Evolutionary conservation across 768 basidiomycete genomes (phyloP).

Genomic region (Cubamyces lactineus): DNA sequence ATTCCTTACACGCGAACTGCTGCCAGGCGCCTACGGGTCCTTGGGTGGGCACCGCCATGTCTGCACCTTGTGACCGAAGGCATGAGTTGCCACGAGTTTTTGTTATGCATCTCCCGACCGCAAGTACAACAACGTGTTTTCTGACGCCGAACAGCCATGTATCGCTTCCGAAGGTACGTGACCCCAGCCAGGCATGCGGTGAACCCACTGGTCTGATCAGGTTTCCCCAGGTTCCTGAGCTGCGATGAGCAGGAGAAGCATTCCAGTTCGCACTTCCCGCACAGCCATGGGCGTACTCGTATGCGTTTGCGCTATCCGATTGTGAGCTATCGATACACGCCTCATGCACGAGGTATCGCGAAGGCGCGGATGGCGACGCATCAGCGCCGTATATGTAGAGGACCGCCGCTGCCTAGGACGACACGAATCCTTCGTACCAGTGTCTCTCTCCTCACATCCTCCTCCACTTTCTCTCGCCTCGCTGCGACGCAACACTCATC

Average conservation of each 20-base stretch:
- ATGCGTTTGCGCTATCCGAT: neutral
- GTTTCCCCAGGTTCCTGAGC: neutral
- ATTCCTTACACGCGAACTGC: neutral
- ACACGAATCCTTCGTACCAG: neutral
- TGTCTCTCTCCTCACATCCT: neutral
- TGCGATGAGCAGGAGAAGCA: neutral
- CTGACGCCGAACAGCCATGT: neutral
- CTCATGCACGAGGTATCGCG: neutral
- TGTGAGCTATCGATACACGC: neutral
- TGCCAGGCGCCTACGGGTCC: no score
- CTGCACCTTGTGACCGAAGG: neutral
- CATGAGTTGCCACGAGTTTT: neutral
- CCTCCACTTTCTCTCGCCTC: neutral
- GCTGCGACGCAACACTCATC: neutral
- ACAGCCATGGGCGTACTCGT: neutral
- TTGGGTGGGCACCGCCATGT: neutral
- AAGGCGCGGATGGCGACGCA: neutral
- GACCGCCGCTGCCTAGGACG: neutral
- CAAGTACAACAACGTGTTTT: neutral
- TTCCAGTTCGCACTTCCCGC: neutral
- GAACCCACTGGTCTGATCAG: neutral
- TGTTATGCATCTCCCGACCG: neutral
- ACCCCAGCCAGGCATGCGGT: neutral
- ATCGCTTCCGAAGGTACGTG: neutral
- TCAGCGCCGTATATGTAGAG: constrained; percentile 1